A percentile compares a stretch with the other conserved stretches of the same genome.
phyloP scores from a whole-genome alignment of 495 filamentous ascomycete species.

The Hypoxylon subgilvum region DNA sequence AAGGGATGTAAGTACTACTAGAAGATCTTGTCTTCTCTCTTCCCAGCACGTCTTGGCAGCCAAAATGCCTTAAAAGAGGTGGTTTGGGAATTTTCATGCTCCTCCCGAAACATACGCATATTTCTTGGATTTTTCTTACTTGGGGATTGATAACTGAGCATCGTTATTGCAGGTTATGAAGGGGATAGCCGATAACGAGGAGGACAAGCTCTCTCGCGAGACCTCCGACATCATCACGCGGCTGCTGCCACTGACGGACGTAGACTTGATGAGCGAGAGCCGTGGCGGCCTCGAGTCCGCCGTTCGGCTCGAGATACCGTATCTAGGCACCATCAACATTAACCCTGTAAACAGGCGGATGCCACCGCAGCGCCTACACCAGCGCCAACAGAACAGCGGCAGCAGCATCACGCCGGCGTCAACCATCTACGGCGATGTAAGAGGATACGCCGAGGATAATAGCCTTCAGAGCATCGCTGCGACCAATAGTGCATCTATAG shows the following conservation, averaged over 20 bases:
- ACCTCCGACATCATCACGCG: conserved; percentile 49
- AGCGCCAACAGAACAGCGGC: background rate
- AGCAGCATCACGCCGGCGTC: background rate
- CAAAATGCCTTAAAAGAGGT: too few species aligned
- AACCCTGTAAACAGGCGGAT: conserved; percentile 34
- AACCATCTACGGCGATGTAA: background rate
- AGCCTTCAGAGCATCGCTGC: background rate
- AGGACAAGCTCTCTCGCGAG: conserved; percentile 49
- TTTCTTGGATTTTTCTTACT: too few species aligned
- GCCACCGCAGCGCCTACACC: conserved; percentile 6
- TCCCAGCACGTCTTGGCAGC: too few species aligned
- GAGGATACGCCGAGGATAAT: background rate
- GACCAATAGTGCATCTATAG: background rate
- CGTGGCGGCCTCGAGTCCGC: conserved; percentile 6
- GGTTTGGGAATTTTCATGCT: too few species aligned
- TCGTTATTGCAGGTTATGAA: too few species aligned
- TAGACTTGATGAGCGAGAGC: conserved; percentile 21
- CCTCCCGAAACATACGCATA: too few species aligned
- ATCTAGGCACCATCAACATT: conserved; percentile 55
- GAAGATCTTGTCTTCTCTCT: too few species aligned
- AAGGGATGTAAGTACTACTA: too few species aligned
- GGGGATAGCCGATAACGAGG: conserved; percentile 42
- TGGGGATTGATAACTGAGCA: too few species aligned
- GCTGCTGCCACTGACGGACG: conserved; percentile 49
- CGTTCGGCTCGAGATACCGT: conserved; percentile 54